Base-by-base conservation (phyloP, 2,329 filamentous ascomycete species). In the Fusarium napiforme region DNA sequence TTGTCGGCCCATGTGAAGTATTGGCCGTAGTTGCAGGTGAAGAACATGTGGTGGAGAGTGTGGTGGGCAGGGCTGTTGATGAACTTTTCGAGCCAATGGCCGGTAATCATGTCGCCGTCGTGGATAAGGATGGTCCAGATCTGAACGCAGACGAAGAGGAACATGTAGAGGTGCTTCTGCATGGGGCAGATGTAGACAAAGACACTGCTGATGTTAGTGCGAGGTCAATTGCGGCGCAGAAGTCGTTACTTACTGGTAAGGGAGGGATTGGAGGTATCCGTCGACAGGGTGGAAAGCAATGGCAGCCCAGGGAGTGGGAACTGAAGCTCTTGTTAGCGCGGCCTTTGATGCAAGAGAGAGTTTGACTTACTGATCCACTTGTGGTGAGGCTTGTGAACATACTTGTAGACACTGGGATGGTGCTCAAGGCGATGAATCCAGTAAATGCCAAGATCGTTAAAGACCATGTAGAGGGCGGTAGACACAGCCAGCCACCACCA, bases 81-180 rank as follows among this genome's bases (percentile, higher is more conserved):
- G 73, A 81, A 85, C 68, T 82, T 84, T 66, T 85, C 84, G 23
- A 82, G 79, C 82, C 83, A 85, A 73, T 86, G 83, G 58, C 82
- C 84, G 19, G 84, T 80, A 58, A 86, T 84, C 82, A 85, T 85
- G 80, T 86, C 84, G 70, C 84, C 84, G 71, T 86, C 84, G 78
- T 86, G 84, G 59, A 86, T 86, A 63, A 86, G 78, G 68, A 86
- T 85, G 67, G 85, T 86, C 84, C 85, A 86, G 74, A 86, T 78
- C 76, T 86, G 84, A 50, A 86, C 85, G 21, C 81, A 74, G 30
- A 81, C 74, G 75, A 86, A 86, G 53, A 86, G 82, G 30, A 81
- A 71, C 59, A 85, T 71, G 79, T 85, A 86, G 15, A 85, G 79
- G 68, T 85, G 82, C 73, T 83, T 82, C 67, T 86, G 84, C 75